Conservation (phyloP, 176 grass and related monocot genomes). For the Carex kokanica region DNA sequence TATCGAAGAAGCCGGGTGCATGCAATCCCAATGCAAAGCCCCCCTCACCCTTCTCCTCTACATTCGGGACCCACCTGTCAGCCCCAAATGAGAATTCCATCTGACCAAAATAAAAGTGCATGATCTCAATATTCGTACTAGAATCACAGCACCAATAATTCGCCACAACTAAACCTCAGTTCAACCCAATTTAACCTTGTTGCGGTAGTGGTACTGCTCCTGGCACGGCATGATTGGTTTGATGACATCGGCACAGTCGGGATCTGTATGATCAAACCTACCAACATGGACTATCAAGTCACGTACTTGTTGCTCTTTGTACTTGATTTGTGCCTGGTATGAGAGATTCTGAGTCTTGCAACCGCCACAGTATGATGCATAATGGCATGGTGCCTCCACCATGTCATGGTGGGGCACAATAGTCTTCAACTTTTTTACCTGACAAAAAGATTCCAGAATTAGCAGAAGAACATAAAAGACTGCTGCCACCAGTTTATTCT, state of each 20-base stretch:
- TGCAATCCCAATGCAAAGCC: conserved; percentile 70
- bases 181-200: conserved; percentile 54
- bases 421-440: conserved; percentile 75
- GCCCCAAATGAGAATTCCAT: conserved; percentile 98
- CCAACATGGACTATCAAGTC: conserved; percentile 83
- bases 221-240: conserved; percentile 81
- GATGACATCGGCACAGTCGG: conserved; percentile 41
- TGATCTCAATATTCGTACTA: conserved; percentile 2
- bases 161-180: neutral
- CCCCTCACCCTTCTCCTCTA: conserved; percentile 28
- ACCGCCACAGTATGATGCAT: conserved; percentile 69
- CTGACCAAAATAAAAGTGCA: conserved; percentile 39
- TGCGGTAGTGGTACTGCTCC: conserved; percentile 79
- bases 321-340: conserved; percentile 65
- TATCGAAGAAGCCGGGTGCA: conserved; percentile 86
- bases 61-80: conserved; percentile 63
- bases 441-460: conserved; percentile 39
- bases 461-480: neutral
- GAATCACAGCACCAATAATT: conserved; percentile 37
- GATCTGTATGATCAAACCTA: conserved; percentile 40
- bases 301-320: conserved; percentile 68
- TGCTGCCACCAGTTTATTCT: neutral
- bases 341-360: conserved; percentile 88
- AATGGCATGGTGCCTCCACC: conserved; percentile 66
- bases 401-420: conserved; percentile 62